A percentile compares a stretch with the other conserved stretches of the same genome.
phyloP scores from a whole-genome alignment of 306 rosid species.

The Quercus cerris region DNA sequence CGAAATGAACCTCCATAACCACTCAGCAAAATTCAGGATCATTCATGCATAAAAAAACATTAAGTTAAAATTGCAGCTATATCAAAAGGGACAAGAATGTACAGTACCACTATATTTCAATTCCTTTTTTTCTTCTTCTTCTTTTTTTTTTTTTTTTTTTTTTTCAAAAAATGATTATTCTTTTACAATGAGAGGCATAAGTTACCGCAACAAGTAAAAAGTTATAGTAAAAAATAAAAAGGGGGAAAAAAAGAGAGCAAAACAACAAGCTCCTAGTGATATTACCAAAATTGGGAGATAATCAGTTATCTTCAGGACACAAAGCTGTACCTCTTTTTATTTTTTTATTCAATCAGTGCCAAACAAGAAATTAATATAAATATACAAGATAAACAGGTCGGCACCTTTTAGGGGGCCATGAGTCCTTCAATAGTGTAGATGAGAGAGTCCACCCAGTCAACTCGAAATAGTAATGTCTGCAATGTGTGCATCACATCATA shows the following conservation, averaged over 20 bases:
- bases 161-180: neutral
- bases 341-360: neutral
- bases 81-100: neutral
- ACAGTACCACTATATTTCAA: too few species aligned
- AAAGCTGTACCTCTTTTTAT: neutral
- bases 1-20: neutral
- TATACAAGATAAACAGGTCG: neutral
- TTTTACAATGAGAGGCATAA: neutral
- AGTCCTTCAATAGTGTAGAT: constrained; percentile 58
- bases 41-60: neutral
- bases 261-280: neutral
- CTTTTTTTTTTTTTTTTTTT: neutral
- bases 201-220: neutral
- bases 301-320: neutral
- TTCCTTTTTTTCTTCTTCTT: neutral
- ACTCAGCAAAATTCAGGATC: neutral
- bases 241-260: neutral
- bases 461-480: constrained; percentile 58
- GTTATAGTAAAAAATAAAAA: neutral
- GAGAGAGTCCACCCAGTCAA: constrained; percentile 61
- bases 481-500: constrained; percentile 60
- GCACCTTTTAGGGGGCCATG: constrained; percentile 48
- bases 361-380: neutral
- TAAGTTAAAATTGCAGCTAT: neutral
- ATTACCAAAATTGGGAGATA: neutral